Conservation (phyloP, 805 yeast species). For the Saccharomycopsis vini region DNA sequence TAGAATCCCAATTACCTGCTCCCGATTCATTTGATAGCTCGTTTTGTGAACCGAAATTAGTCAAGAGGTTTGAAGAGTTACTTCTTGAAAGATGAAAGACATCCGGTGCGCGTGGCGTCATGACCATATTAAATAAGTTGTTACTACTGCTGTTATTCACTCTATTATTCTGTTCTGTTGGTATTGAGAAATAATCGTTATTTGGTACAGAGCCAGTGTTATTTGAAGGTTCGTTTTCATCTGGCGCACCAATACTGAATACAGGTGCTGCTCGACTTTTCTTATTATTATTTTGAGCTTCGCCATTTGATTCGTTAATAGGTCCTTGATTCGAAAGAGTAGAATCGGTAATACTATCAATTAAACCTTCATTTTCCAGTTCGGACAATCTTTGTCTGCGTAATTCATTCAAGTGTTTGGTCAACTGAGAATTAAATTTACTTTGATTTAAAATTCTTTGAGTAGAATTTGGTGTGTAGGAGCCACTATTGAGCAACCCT, state of each 20-base stretch:
- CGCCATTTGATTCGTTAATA: too few relatives aligned
- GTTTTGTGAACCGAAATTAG: conserved; percentile 1
- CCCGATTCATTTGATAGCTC: conserved; percentile 12
- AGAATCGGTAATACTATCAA: conserved; percentile 21
- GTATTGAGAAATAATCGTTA: conserved; percentile 30
- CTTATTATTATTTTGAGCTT: background rate
- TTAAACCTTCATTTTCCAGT: conserved; percentile 21
- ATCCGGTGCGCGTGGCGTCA: conserved; percentile 47
- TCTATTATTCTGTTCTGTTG: conserved; percentile 14
- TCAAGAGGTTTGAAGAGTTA: conserved; percentile 36
- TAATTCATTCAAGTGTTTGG: conserved; percentile 44
- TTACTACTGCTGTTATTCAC: too few relatives aligned
- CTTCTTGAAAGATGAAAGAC: conserved; percentile 50
- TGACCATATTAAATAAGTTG: too few relatives aligned
- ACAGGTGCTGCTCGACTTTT: background rate
- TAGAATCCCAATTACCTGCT: conserved; percentile 32
- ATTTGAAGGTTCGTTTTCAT: background rate
- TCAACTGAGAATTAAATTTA: conserved; percentile 26
- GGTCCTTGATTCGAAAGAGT: too few relatives aligned
- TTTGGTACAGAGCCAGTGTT: background rate
- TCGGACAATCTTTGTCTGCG: conserved; percentile 38
- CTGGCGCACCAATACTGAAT: background rate
- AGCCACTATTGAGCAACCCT: conserved; percentile 13
- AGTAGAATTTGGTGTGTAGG: conserved; percentile 4
- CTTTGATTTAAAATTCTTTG: conserved; percentile 2